Evolutionary conservation across 257 asterid genomes (phyloP).

Genomic region (Marsdenia floribunda): DNA sequence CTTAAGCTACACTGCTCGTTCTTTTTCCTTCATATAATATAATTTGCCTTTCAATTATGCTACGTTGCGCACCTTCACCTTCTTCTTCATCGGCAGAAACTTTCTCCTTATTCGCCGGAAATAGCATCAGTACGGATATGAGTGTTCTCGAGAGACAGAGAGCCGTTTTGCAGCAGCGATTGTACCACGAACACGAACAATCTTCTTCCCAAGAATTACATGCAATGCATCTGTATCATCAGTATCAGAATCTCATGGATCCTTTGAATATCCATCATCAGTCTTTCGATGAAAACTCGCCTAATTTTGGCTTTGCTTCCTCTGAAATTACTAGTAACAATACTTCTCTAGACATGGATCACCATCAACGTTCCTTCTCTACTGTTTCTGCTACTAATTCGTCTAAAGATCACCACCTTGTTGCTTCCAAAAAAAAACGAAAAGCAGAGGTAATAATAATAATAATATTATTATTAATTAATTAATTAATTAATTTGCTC

Average conservation of each 20-base stretch:
- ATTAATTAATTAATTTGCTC: neutral
- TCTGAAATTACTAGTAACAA: conserved; percentile 13
- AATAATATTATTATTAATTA: no score
- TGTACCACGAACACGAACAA: conserved; percentile 24
- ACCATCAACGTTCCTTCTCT: conserved; percentile 20
- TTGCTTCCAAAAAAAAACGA: conserved; percentile 34
- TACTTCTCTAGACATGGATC: conserved; percentile 10
- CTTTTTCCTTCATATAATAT: neutral
- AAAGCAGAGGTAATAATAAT: conserved; percentile 47
- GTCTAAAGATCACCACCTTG: conserved; percentile 16
- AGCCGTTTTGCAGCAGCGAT: conserved; percentile 36
- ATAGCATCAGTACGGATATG: conserved; percentile 19
- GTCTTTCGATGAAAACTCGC: conserved; percentile 12
- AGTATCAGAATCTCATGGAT: conserved; percentile 7
- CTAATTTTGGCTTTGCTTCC: conserved; percentile 16
- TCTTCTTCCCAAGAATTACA: neutral
- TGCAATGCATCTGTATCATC: conserved; percentile 14
- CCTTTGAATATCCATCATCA: conserved; percentile 5
- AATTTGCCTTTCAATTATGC: conserved; percentile 4
- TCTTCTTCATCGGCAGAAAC: conserved; percentile 18
- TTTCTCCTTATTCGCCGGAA: conserved; percentile 6
- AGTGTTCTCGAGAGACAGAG: conserved; percentile 52
- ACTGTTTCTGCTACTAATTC: conserved; percentile 24
- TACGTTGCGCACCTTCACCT: conserved; percentile 17
- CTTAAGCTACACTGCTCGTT: neutral